Conservation (phyloP, 139 green algal genomes). For the Pseudopediastrum boryanum region DNA sequence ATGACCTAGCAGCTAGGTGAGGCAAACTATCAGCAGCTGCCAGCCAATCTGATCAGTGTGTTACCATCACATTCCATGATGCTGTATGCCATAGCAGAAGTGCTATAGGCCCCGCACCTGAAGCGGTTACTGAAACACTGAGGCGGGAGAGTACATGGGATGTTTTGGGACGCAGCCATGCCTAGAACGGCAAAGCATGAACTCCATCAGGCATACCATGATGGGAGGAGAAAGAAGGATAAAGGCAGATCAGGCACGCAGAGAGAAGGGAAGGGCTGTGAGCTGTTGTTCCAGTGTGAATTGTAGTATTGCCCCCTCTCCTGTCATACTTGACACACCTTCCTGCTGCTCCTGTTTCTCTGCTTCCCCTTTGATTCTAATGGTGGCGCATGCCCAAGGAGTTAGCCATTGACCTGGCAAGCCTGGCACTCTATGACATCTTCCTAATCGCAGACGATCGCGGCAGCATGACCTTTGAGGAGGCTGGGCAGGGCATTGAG, state of each 20-base stretch:
- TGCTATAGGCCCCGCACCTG: too few species aligned
- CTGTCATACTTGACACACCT: not conserved
- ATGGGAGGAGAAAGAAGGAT: too few species aligned
- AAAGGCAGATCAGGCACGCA: not conserved
- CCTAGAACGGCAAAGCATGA: not conserved
- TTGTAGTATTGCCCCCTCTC: not conserved
- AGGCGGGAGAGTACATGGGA: not conserved
- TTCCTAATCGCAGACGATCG: conserved; percentile 30
- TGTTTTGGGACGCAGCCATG: not conserved
- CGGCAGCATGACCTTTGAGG: conserved; percentile 39
- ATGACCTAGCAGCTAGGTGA: conserved; percentile 21
- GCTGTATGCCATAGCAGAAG: too few species aligned
- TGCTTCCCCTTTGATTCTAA: not conserved
- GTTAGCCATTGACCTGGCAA: conserved; percentile 18
- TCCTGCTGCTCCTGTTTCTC: not conserved
- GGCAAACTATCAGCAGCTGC: too few species aligned
- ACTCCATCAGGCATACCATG: too few species aligned
- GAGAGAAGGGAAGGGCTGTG: not conserved
- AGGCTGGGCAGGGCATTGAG: conserved; percentile 33
- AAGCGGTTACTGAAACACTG: not conserved
- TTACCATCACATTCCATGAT: too few species aligned
- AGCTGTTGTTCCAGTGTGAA: not conserved
- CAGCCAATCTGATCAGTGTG: too few species aligned
- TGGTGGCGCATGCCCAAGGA: conserved; percentile 31
- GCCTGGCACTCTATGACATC: conserved; percentile 26